phyloP scores from a whole-genome alignment of 768 basidiomycete species.

The Termitomyces sp. region DNA sequence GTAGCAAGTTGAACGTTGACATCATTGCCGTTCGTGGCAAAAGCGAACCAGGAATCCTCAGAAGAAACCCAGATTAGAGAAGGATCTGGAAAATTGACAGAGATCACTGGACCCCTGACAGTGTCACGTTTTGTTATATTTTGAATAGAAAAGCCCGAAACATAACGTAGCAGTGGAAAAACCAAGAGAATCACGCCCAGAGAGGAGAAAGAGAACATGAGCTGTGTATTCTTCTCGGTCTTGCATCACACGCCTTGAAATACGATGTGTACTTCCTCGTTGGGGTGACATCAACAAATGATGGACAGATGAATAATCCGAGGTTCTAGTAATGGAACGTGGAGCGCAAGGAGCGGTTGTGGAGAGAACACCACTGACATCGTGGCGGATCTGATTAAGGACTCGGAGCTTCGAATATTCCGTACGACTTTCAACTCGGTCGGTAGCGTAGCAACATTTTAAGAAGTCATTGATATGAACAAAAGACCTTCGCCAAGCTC shows the following conservation, averaged over 20 bases:
- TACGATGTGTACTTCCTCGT: too few relatives aligned
- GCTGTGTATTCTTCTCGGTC: background rate
- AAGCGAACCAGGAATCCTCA: conserved; percentile 11
- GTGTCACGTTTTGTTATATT: conserved; percentile 10
- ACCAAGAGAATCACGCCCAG: background rate
- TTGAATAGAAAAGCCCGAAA: conserved; percentile 1
- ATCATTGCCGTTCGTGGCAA: conserved; percentile 9
- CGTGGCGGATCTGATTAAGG: background rate
- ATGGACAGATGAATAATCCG: background rate
- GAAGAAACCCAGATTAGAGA: conserved; percentile 10
- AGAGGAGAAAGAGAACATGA: background rate
- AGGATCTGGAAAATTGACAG: conserved; percentile 10
- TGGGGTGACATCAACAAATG: background rate
- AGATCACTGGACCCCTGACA: conserved; percentile 8
- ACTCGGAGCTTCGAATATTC: background rate
- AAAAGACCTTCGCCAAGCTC: too few relatives aligned
- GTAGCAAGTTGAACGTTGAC: conserved; percentile 9
- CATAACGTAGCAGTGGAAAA: background rate
- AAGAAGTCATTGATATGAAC: too few relatives aligned
- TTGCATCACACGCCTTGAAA: too few relatives aligned
- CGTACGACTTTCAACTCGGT: background rate
- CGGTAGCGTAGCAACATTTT: too few relatives aligned
- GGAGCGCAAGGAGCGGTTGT: background rate
- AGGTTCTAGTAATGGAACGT: background rate
- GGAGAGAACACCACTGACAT: background rate